Base-by-base conservation (phyloP, 768 basidiomycete genomes). In the Termitomyces sp. region DNA sequence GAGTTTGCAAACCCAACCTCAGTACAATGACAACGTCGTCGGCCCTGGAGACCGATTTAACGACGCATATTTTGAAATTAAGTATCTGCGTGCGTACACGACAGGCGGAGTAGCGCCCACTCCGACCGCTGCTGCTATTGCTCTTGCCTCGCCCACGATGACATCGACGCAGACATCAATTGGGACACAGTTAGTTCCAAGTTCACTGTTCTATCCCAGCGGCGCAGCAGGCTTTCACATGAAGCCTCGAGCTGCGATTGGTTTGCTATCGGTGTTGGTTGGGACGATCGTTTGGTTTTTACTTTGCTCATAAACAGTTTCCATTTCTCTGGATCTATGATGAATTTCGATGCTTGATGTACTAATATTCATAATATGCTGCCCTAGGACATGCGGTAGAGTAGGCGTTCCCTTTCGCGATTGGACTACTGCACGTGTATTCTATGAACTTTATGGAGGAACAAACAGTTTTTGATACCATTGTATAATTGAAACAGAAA, bases 1-100 rank as follows among this genome's bases (percentile, higher is more conserved):
- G 50, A 61, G 43, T 26, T 45, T 24, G 35, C 22, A 60, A 57
- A 20, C n/a, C 22, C 5, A 6, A 22, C 5, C 35, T 5, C 52
- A 80, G 73, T 82, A 81, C 64, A 73, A 74, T 28, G 80, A 81
- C 64, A 80, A 79, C 59, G 80, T 83, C 16, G 71, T 79, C 46
- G 77, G 78, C 30, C 65, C 76, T 4, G 77, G 76, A 9, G 67
- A 64, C 42, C 70, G 71, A 54, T 80, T 73, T 63, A 68, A 75
- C 63, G 64, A 73, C 33, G 79, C 80, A 3, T 86, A 81, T 70
- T 91, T 88, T 63, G 86, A 89, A 68, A 75, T 90, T 64, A 75
- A 77, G 54, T 84, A 84, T 61, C 70, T 91, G 32, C 83, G 84
- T 18, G 69, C 71, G 7, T 73, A 71, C 45, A 68, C 66, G 30